Percentiles rank a stretch among this genome's conserved stretches.
Conservation (phyloP, 163 green algal species). For the Scenedesmus sp. region DNA sequence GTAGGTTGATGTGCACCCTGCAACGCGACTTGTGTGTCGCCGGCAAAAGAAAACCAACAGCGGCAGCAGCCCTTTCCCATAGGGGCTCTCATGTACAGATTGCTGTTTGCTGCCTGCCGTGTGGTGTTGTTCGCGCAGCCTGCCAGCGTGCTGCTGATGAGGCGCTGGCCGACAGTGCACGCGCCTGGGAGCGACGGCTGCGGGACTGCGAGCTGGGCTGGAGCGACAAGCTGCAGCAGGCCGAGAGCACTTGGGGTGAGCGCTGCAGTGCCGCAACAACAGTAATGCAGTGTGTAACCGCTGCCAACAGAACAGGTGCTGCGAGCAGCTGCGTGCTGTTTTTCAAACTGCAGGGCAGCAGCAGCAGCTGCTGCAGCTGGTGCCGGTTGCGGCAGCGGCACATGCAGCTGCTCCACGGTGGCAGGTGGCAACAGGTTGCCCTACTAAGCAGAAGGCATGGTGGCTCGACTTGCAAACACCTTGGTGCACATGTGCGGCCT, state of each 20-base stretch:
- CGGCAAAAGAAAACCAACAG: no score
- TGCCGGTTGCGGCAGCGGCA: background rate
- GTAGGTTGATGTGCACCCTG: no score
- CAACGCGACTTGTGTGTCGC: no score
- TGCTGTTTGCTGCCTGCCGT: background rate
- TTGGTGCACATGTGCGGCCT: background rate
- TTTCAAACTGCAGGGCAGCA: background rate
- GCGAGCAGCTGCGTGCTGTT: no score
- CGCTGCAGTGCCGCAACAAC: background rate
- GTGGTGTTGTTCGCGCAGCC: background rate
- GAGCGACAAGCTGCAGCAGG: conserved; percentile 57
- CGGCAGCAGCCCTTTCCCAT: no score
- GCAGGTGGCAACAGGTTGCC: background rate
- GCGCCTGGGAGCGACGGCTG: conserved; percentile 58
- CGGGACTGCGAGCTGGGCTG: conserved; percentile 54
- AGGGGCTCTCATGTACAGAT: no score
- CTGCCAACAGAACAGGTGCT: no score
- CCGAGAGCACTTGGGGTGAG: conserved; percentile 63
- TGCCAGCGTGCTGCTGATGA: conserved; percentile 35
- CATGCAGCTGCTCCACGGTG: background rate
- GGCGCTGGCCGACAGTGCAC: conserved; percentile 57
- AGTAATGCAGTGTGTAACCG: background rate
- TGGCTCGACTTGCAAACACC: background rate
- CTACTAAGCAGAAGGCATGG: background rate
- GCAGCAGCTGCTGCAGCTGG: background rate